Base-by-base conservation (phyloP, 352 stramenopile species). In the Thraustochytrium striatum region DNA sequence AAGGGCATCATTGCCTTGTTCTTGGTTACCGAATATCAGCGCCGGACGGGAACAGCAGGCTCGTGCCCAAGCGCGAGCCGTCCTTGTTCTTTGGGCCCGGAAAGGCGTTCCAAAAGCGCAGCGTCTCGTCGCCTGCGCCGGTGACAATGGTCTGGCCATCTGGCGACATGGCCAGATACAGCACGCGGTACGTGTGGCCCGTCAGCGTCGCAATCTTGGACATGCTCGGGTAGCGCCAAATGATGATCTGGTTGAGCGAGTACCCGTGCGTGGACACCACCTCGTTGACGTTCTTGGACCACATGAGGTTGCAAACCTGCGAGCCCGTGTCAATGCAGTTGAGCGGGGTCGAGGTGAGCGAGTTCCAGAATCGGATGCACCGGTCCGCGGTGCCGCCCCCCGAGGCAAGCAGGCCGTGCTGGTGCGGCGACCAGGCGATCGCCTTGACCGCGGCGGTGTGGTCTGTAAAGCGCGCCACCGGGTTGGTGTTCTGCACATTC, bases 341-440 rank as follows among this genome's bases (percentile, higher is more conserved):
- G 19, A 98, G 87, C 35, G 94, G 55, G 8, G 86, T 82, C 16
- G 90, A 91, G 25, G 90, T 96, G 19, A 87, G 87, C 13, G 92
- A 93, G 85, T 99, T 98, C 96, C 96, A 99, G 81, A 99, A 97
- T 85, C 99, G 98, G 87, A 99, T 99, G 78, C 91, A 96, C 41
- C 95, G 87, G 86, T 99, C 96, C 28, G 95, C 95, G 32, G 96
- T 99, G 78, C 96, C 96, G 36, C 95, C 96, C 62, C 96, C 96
- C 13, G 93, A 96, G 0, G 95, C 96, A 39, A 99, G 89, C 16
- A 99, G 78, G 81, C 98, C 96, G 11, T 93, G 91, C 82, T 99
- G 94, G 88, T 97, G 97, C 5, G 96, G 96, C 83, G 91, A 98
- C 96, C 96, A 99, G 3, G 96, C 95, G 68, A 99, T 90, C 28